Base-by-base conservation (phyloP, 352 stramenopile species). In the Globisporangium viniferum region DNA sequence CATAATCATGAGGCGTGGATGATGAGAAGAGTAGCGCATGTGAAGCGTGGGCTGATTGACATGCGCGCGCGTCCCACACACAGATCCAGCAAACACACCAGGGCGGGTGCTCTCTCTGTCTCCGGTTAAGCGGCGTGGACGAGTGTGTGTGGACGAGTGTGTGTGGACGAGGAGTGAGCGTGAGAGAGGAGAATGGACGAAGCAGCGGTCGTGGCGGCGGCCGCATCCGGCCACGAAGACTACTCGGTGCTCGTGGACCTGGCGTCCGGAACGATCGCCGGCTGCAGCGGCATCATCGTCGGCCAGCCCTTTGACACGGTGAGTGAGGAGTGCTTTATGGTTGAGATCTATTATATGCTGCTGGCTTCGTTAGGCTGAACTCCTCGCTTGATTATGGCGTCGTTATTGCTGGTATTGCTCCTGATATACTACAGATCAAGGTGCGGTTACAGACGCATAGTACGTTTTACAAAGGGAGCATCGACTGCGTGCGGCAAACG, bases 291-390 rank as follows among this genome's bases (percentile, higher is more conserved):
- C 55, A 87, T 87, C 51, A 73, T 89, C 68, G 80, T 87, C 18
- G 80, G 80, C 1, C 80, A 89, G 74, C 80, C 80, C 9, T 85
- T 89, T 64, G 80, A 89, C 54, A 89, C 80, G 68, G 72, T 79
- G 68, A 39, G 72, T 79, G 69, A 41, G 69, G 3, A 24, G 12
- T 35, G 29, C 6, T 3, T 3, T 39, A 15, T 1, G 15, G 3
- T n/a, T 57, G 51, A 12, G 12, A 7, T 44, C 2, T 44, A 46
- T 14, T 5, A 46, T 12, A 4, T 20, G 15, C 12, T 59, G 53
- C 15, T 59, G 5, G 8, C 15, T 49, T 8, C 41, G 5, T n/a
- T n/a, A 12, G 5, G 44, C 18, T 51, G 5, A 51, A 18, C 44
- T 15, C 15, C 15, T 6, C 18, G 10, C 1, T 46, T 12, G 5